phyloP scores from a whole-genome alignment of 176 grass and related monocot species.

The Thinopyrum elongatum region DNA sequence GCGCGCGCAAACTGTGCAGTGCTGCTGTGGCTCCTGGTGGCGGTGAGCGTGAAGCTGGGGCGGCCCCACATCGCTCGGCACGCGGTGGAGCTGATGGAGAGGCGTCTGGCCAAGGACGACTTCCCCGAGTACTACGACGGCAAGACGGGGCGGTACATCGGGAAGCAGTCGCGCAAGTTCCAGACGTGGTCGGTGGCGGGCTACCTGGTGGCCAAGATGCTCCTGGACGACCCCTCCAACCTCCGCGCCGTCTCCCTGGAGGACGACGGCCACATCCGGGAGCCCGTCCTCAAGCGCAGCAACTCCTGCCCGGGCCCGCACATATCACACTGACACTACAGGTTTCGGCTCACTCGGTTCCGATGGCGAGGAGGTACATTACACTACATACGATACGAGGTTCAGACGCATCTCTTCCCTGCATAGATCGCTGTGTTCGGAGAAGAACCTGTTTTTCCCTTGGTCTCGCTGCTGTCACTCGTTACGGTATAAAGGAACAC shows the following conservation, averaged over 20 bases:
- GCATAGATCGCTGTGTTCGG: neutral
- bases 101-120: conserved; percentile 37
- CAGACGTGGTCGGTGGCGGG: conserved; percentile 59
- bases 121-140: conserved; percentile 66
- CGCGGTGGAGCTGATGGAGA: conserved; percentile 41
- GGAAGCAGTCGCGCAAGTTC: conserved; percentile 61
- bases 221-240: conserved; percentile 43
- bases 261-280: conserved; percentile 36
- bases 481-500: neutral
- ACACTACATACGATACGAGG: neutral
- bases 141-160: conserved; percentile 42
- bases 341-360: neutral
- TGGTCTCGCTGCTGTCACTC: neutral
- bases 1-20: conserved; percentile 9
- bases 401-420: neutral
- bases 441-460: neutral
- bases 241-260: conserved; percentile 37
- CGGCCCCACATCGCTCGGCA: conserved; percentile 22
- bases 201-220: conserved; percentile 54
- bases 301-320: conserved; percentile 27
- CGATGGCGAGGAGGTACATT: neutral
- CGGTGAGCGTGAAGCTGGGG: conserved; percentile 55
- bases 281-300: conserved; percentile 42
- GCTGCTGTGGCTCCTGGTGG: conserved; percentile 53
- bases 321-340: neutral